Percentiles rank a stretch among this genome's conserved stretches.
phyloP scores from a whole-genome alignment of 1,284 basidiomycete species.

The Rhodotorula sp. region DNA sequence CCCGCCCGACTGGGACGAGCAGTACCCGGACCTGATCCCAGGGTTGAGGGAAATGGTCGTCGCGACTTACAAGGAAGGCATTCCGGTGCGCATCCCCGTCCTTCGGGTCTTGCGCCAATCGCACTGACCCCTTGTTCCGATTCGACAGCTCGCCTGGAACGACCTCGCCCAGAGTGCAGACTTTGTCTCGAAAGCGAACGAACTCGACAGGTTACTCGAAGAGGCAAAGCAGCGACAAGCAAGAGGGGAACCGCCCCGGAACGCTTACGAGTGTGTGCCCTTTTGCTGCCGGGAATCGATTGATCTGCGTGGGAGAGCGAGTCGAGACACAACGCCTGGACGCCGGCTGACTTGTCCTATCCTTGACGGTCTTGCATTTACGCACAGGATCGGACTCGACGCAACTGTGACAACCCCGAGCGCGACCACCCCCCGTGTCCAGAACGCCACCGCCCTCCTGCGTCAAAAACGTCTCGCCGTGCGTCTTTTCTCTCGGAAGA shows the following conservation, averaged over 20 bases:
- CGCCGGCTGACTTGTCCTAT: too few species aligned
- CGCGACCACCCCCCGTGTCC: slow-evolving; percentile 19
- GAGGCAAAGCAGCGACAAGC: slow-evolving; percentile 17
- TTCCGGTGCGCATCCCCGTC: slow-evolving; percentile 13
- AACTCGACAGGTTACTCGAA: slow-evolving; percentile 18
- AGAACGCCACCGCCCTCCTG: slow-evolving; percentile 4
- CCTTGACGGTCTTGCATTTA: background rate
- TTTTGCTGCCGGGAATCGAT: background rate
- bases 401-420: slow-evolving; percentile 22
- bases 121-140: too few species aligned
- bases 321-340: too few species aligned
- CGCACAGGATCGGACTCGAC: slow-evolving; percentile 21
- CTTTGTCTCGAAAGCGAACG: slow-evolving; percentile 23
- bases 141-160: slow-evolving; percentile 24
- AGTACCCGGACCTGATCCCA: slow-evolving; percentile 21
- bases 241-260: slow-evolving; percentile 5
- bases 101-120: too few species aligned
- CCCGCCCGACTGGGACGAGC: slow-evolving; percentile 13
- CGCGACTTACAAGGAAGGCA: slow-evolving; percentile 9
- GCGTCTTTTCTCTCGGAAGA: background rate
- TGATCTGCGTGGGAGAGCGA: too few species aligned
- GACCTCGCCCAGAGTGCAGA: slow-evolving; percentile 10
- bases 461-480: slow-evolving; percentile 21
- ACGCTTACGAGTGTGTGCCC: slow-evolving; percentile 15
- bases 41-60: slow-evolving; percentile 12